A percentile compares a stretch with the other conserved stretches of the same genome.
phyloP scores from a whole-genome alignment of 139 green algal genomes.

The Chlamydomonas schloesseri region DNA sequence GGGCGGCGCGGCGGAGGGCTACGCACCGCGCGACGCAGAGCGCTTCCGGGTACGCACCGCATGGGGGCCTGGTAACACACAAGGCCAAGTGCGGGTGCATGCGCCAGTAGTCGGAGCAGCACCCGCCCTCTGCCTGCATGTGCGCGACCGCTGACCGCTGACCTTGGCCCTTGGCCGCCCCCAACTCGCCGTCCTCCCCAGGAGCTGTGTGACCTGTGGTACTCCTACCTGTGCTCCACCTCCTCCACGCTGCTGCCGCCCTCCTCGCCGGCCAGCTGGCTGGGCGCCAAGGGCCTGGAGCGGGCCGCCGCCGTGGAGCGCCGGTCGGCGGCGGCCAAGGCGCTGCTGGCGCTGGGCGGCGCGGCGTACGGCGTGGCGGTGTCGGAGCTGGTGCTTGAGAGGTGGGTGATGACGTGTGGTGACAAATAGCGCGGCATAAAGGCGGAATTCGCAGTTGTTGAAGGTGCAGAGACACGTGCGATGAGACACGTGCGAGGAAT shows the following conservation, averaged over 20 bases:
- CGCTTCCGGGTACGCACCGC: background rate
- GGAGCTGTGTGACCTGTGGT: background rate
- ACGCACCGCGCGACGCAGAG: background rate
- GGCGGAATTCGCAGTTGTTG: no score
- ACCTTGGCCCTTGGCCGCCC: no score
- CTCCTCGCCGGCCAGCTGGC: background rate
- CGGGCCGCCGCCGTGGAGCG: background rate
- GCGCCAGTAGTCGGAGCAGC: no score
- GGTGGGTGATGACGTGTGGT: no score
- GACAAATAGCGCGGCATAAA: no score
- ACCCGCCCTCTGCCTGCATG: no score
- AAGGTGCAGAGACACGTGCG: no score
- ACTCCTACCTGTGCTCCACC: background rate
- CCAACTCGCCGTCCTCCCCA: no score
- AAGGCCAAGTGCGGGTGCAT: no score
- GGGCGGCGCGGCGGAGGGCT: background rate
- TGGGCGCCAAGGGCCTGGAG: background rate
- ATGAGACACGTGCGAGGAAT: no score
- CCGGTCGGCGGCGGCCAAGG: background rate
- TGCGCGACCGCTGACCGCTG: no score
- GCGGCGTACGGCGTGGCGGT: background rate
- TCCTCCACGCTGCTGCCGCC: background rate
- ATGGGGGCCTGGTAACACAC: no score
- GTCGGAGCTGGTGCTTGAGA: background rate
- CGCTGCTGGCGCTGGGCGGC: background rate